Evolutionary conservation across 192 early-diverging fungal genomes (phyloP), one percentile per base, ranked within the genome.

Genomic region (Gryganskiella cystojenkinii): DNA sequence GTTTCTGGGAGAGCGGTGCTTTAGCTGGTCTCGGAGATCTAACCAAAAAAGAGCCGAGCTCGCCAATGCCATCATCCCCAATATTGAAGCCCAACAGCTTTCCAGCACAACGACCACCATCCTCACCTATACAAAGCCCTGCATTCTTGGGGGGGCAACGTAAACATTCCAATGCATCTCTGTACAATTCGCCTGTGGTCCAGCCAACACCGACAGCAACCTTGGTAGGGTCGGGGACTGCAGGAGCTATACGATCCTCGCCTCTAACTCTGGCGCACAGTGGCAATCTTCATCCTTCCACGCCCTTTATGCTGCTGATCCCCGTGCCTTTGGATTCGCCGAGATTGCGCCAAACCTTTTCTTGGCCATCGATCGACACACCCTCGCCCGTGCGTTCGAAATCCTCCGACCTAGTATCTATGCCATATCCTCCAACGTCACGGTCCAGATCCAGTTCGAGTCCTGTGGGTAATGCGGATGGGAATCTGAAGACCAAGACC

Each of bases 321-420:
- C 65, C 73, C 15, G 44, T 76, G 0, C 46, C 65, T 0, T 33
- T 76, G 8, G 60, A 62, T 33, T 76, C 73, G 5, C 37, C 73
- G 6, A 61, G 61, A 27, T 27, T 76, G 37, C 57, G 73, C 3
- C 73, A 76, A 35, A 66, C 73, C 9, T 76, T 76, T 51, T 7
- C 56, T 1, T 76, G 73, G 73, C 73, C 73, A 2, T 57, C 65
- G 7, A 25, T 34, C 7, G 58, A 58, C 2, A 67, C 73, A 0
- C 60, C 73, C 0, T 59, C 71, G 4, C 52, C 65, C 4, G 17
- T 35, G 13, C 19, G 1, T 2, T 14, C 43, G 4, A 37, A 25
- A 2, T 8, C 17, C 0, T 50, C 45, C 28, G 53, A 45, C 28
- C 35, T 27, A 13, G 19, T 24, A 2, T 10, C 34, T 2, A 17